These are phyloP conservation scores for Mycena filopes DNA, from an alignment of 768 basidiomycete genomes.

Conservation along the genomic window DNA sequence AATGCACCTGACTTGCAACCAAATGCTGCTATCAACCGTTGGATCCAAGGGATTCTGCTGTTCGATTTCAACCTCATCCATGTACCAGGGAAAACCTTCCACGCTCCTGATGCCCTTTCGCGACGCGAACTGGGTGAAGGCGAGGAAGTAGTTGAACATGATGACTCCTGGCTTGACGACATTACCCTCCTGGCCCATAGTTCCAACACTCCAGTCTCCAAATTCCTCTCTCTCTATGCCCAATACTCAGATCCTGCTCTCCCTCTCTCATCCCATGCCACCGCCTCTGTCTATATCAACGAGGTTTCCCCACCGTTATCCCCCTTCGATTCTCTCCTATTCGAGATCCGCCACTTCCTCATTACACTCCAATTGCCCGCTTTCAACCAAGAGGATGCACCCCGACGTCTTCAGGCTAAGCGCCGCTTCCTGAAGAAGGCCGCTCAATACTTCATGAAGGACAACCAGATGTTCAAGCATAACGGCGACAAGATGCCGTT, in stretches of 20 bases:
- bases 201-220: not conserved
- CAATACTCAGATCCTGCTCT: not conserved
- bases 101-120: constrained; percentile 53
- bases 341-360: constrained; percentile 32
- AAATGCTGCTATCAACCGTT: constrained; percentile 50
- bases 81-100: constrained; percentile 45
- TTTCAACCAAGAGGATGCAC: not conserved
- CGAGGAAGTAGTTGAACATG: constrained; percentile 28
- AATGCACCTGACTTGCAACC: constrained; percentile 50
- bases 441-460: constrained; percentile 17
- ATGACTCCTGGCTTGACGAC: constrained; percentile 42
- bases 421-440: constrained; percentile 25
- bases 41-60: constrained; percentile 51
- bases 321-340: constrained; percentile 5
- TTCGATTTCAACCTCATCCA: constrained; percentile 52
- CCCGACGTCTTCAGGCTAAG: not conserved
- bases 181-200: not conserved
- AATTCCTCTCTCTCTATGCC: not conserved
- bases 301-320: not conserved
- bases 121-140: constrained; percentile 32
- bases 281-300: constrained; percentile 4
- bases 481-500: not conserved
- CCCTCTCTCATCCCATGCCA: not conserved
- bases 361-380: constrained; percentile 8
- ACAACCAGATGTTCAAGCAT: constrained; percentile 21